Base-by-base conservation (phyloP, 2,329 filamentous ascomycete species). In the Neofusicoccum umdonicola region DNA sequence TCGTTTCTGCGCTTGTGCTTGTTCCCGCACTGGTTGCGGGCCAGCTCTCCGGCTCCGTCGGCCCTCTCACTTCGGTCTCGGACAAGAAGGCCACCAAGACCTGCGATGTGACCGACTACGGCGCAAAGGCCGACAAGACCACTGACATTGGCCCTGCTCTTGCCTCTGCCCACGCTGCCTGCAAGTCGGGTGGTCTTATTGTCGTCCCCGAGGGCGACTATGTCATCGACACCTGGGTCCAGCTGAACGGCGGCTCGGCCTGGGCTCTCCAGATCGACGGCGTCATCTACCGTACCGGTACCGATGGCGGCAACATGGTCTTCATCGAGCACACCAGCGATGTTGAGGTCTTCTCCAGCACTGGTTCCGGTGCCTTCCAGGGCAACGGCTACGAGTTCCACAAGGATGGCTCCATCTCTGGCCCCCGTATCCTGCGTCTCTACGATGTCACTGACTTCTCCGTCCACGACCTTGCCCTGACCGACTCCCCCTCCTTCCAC, bases 201-300 rank as follows among this genome's bases (percentile, higher is more conserved):
- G 78, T 83, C 41, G 78, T 85, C 50, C 82, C 83, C 0, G 65
- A 75, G 13, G 83, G 84, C 6, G 76, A 82, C 66, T 85, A 82
- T 71, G 82, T 79, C 4, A 76, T 86, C 67, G 71, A 72, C 7
- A 83, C 79, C 0, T 85, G 81, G 81, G 82, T 83, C 2, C 79
- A 71, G 0, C 73, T 86, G 60, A 79, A 71, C 22, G 78, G 79
- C 13, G 83, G 83, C 15, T 78, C 74, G 12, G 80, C 75, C 9
- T 83, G 80, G 76, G 83, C 82, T 2, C 71, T 86, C 15, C 82
- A 84, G 67, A 75, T 85, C 44, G 84, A 86, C 69, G 84, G 84
- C 19, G 78, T 77, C 34, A 83, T 86, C 65, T 82, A 82, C 69
- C 79, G 84, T 1, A 82, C 79, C n/a, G 81, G 83, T 6, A 81